phyloP scores from a whole-genome alignment of 2,329 filamentous ascomycete genomes.

The Talaromyces sp. region DNA sequence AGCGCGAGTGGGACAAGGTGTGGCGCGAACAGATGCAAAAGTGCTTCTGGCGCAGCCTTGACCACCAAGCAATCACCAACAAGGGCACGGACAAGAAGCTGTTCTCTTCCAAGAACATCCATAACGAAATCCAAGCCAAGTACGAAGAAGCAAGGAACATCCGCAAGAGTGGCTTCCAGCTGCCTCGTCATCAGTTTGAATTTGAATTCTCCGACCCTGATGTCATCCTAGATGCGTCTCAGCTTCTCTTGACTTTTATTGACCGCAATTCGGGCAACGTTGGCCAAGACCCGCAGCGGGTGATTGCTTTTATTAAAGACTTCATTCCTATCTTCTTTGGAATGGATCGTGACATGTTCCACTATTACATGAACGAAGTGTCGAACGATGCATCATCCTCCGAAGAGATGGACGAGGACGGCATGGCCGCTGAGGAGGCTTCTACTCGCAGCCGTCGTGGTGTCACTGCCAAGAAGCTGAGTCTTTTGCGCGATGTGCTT shows the following conservation, averaged over 20 bases:
- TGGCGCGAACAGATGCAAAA: conserved; percentile 94
- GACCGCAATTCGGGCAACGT: conserved; percentile 48
- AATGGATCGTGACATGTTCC: conserved; percentile 63
- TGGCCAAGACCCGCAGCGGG: conserved; percentile 62
- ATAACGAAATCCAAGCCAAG: conserved; percentile 85
- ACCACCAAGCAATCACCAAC: conserved; percentile 90
- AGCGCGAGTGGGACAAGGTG: conserved; percentile 97
- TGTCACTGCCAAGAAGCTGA: conserved; percentile 64
- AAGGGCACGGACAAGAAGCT: conserved; percentile 87
- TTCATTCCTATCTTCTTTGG: conserved; percentile 76
- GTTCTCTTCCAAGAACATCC: conserved; percentile 82
- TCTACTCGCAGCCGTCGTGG: conserved; percentile 63
- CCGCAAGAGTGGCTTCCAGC: conserved; percentile 56
- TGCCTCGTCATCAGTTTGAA: conserved; percentile 66
- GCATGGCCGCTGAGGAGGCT: conserved; percentile 63
- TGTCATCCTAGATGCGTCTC: conserved; percentile 52
- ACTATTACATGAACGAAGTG: conserved; percentile 62
- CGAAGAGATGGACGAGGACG: conserved; percentile 71
- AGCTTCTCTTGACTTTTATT: conserved; percentile 44
- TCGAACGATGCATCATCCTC: conserved; percentile 65
- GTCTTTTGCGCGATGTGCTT: conserved; percentile 77
- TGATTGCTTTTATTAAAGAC: conserved; percentile 69
- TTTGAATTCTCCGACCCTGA: conserved; percentile 69
- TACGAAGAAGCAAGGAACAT: conserved; percentile 82
- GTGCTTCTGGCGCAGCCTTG: conserved; percentile 92